Percentiles rank a stretch among this genome's conserved stretches.
Conservation (phyloP, 164 flowering plant species). For the Annona cherimola region DNA sequence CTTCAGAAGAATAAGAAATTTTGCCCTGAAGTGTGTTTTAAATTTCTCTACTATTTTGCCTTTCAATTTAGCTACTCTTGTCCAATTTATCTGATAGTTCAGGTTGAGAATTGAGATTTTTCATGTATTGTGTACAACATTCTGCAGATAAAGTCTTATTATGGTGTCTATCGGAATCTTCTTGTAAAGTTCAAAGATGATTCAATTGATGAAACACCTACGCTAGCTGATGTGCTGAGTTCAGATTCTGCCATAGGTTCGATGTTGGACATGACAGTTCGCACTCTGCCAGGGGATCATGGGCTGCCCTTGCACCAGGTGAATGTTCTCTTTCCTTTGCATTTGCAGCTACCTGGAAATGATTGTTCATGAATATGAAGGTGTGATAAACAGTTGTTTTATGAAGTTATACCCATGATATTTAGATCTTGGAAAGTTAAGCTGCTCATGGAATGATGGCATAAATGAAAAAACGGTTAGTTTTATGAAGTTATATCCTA, state of each 20-base stretch:
- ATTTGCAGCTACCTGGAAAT: too few relatives aligned
- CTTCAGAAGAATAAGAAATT: neutral
- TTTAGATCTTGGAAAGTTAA: too few relatives aligned
- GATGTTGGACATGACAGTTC: constrained; percentile 77
- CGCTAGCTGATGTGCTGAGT: constrained; percentile 69
- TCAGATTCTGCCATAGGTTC: constrained; percentile 79
- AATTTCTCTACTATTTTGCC: neutral
- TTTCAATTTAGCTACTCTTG: neutral
- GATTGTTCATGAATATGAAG: too few relatives aligned
- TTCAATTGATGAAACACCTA: constrained; percentile 77
- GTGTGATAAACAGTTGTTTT: too few relatives aligned
- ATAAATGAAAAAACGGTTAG: too few relatives aligned
- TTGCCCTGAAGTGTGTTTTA: neutral
- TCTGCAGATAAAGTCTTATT: constrained; percentile 72
- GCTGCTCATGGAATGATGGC: too few relatives aligned
- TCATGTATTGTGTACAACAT: neutral
- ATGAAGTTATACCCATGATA: too few relatives aligned
- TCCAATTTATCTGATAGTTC: neutral
- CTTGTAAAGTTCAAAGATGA: constrained; percentile 89
- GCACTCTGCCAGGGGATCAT: constrained; percentile 79
- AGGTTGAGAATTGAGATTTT: neutral
- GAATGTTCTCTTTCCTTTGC: neutral
- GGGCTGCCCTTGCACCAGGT: constrained; percentile 90
- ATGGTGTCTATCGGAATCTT: constrained; percentile 83
- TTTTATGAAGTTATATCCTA: too few relatives aligned